phyloP scores from a whole-genome alignment of 371 early-diverging fungal genomes.

The Thermomucor indicae-seudaticae region DNA sequence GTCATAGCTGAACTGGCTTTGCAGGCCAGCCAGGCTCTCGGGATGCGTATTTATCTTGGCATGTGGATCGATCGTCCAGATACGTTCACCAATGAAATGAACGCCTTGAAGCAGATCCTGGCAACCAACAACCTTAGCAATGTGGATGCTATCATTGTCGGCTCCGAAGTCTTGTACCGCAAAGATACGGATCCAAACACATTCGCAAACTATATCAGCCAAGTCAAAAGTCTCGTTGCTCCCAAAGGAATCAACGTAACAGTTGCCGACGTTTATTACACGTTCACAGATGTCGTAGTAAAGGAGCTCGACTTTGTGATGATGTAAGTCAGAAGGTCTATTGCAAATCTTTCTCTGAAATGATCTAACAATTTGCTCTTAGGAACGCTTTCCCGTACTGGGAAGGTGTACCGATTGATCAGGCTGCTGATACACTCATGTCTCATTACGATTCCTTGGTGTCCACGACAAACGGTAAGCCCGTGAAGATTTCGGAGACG shows the following conservation, averaged over 20 bases:
- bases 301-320: conserved; percentile 54
- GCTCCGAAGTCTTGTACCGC: conserved; percentile 62
- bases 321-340: conserved; percentile 39
- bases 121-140: conserved; percentile 25
- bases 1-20: conserved; percentile 35
- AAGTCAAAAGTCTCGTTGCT: conserved; percentile 26
- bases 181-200: conserved; percentile 36
- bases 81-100: conserved; percentile 43
- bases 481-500: conserved; percentile 60
- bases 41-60: conserved; percentile 56
- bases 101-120: conserved; percentile 40
- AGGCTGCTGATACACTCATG: conserved; percentile 42
- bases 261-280: conserved; percentile 55
- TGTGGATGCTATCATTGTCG: conserved; percentile 54
- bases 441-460: conserved; percentile 45
- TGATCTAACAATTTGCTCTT: neutral
- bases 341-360: neutral
- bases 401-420: conserved; percentile 54
- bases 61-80: conserved; percentile 57
- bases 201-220: conserved; percentile 28
- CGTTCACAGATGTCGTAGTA: conserved; percentile 40
- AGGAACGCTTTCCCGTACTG: conserved; percentile 68
- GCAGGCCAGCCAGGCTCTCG: conserved; percentile 51
- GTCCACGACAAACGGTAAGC: conserved; percentile 38
- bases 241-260: conserved; percentile 39